These are phyloP conservation scores for Halenospora varia DNA, from an alignment of 495 filamentous ascomycete species.

Conservation along the genomic window DNA sequence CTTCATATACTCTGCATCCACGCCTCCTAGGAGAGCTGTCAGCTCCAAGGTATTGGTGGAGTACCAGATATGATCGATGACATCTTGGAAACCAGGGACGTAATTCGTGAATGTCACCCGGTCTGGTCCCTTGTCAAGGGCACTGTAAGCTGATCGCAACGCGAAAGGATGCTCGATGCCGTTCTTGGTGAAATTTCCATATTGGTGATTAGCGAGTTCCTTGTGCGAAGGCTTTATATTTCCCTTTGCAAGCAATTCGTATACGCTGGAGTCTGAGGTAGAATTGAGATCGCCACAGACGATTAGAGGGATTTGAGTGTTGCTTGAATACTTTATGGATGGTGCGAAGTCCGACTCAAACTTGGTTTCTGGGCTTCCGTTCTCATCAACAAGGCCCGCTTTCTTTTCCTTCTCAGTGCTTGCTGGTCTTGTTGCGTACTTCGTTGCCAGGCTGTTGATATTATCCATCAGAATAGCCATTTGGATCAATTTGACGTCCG, in stretches of 20 bases:
- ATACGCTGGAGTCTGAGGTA: constrained; percentile 74
- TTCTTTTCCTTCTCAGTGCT: constrained; percentile 76
- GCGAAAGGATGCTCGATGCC: constrained; percentile 94
- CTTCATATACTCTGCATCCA: constrained; percentile 86
- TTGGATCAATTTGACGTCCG: constrained; percentile 93
- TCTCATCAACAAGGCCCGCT: constrained; percentile 13
- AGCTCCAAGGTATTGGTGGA: constrained; percentile 87
- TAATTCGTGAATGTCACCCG: constrained; percentile 95
- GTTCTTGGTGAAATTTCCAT: constrained; percentile 86
- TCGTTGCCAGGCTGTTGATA: constrained; percentile 75
- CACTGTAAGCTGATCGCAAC: constrained; percentile 79
- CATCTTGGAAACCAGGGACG: constrained; percentile 81
- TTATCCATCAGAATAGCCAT: constrained; percentile 92
- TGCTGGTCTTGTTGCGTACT: constrained; percentile 70
- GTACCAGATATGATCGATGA: constrained; percentile 98
- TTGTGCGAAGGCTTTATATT: constrained; percentile 65
- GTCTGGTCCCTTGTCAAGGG: constrained; percentile 59
- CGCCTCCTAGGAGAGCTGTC: constrained; percentile 80
- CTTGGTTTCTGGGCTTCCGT: constrained; percentile 47
- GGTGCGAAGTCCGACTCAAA: constrained; percentile 51
- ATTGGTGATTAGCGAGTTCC: constrained; percentile 65
- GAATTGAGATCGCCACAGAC: constrained; percentile 98
- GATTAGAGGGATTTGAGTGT: constrained; percentile 82
- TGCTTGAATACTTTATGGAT: constrained; percentile 74
- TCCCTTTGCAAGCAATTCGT: constrained; percentile 79